phyloP scores from a whole-genome alignment of 495 filamentous ascomycete genomes.

The Annulohypoxylon maeteangense region DNA sequence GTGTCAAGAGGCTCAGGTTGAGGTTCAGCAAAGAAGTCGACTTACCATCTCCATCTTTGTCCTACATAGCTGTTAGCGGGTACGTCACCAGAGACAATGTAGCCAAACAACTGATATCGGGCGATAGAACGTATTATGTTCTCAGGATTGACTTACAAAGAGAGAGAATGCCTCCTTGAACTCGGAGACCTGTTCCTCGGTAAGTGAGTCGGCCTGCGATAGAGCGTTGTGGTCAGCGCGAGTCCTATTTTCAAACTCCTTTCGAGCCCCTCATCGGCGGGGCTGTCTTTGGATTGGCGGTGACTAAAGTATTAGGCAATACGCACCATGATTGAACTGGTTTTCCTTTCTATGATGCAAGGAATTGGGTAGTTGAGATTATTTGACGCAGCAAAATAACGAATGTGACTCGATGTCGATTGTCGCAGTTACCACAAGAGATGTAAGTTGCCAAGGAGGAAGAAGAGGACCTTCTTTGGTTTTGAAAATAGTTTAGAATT shows the following conservation, averaged over 20 bases:
- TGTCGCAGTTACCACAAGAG: slow-evolving; percentile 29
- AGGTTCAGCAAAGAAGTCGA: slow-evolving; percentile 43
- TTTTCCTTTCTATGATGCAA: slow-evolving; percentile 8
- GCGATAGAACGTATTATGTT: background rate
- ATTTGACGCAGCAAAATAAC: slow-evolving; percentile 26
- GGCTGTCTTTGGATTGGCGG: slow-evolving; percentile 36
- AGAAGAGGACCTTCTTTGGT: slow-evolving; percentile 23
- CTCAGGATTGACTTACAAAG: slow-evolving; percentile 77
- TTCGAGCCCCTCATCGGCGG: slow-evolving; percentile 44
- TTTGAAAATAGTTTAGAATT: slow-evolving; percentile 33
- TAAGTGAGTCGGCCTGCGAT: slow-evolving; percentile 85
- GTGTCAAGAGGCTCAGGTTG: background rate
- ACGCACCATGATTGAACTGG: slow-evolving; percentile 41
- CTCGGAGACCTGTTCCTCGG: slow-evolving; percentile 99
- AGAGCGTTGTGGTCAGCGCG: slow-evolving; percentile 38
- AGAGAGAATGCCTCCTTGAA: slow-evolving; percentile 99
- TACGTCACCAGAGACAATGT: slow-evolving; percentile 38
- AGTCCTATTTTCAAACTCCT: slow-evolving; percentile 34
- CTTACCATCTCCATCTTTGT: slow-evolving; percentile 99
- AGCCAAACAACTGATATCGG: background rate
- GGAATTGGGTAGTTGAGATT: slow-evolving; percentile 4
- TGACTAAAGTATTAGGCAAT: slow-evolving; percentile 13
- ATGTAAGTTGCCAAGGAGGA: slow-evolving; percentile 37
- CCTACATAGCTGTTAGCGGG: slow-evolving; percentile 64
- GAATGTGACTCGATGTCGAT: slow-evolving; percentile 29